These are phyloP conservation scores for Picea glauca DNA, from an alignment of 75 land plant genomes.

Conservation along the genomic window DNA sequence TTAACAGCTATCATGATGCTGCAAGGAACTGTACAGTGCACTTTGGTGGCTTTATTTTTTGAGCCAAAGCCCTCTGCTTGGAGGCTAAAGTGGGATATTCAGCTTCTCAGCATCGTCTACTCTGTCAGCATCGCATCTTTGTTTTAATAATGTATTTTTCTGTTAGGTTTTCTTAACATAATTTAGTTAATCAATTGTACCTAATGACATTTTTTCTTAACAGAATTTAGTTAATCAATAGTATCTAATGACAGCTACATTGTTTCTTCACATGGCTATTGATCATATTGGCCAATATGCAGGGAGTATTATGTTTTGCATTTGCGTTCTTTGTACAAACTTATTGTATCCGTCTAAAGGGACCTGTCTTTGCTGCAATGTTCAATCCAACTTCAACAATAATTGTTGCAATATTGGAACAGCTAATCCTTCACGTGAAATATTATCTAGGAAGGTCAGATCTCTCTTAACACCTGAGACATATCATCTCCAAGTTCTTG, in stretches of 20 bases:
- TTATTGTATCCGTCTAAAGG: background rate
- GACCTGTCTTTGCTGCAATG: slow-evolving; percentile 10
- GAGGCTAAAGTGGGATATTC: slow-evolving; percentile 14
- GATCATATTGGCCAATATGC: background rate
- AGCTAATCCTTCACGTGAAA: slow-evolving; percentile 8
- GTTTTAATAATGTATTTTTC: background rate
- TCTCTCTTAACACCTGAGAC: background rate
- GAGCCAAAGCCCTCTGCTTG: slow-evolving; percentile 6
- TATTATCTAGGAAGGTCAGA: slow-evolving; percentile 1
- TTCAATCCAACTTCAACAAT: slow-evolving; percentile 20
- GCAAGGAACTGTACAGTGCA: no score
- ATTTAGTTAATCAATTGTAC: no score
- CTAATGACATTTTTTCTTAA: background rate
- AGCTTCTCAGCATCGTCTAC: slow-evolving; percentile 9
- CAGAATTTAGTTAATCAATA: no score
- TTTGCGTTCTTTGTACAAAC: slow-evolving; percentile 8
- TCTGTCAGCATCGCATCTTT: background rate
- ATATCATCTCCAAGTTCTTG: background rate
- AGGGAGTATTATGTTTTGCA: slow-evolving; percentile 2
- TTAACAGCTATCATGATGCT: no score
- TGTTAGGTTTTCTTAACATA: no score
- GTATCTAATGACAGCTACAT: no score
- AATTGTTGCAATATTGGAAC: background rate
- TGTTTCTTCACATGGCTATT: background rate
- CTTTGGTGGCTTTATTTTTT: no score